These are phyloP conservation scores for Podaxis rugospora DNA, from an alignment of 768 basidiomycete genomes.

Conservation along the genomic window DNA sequence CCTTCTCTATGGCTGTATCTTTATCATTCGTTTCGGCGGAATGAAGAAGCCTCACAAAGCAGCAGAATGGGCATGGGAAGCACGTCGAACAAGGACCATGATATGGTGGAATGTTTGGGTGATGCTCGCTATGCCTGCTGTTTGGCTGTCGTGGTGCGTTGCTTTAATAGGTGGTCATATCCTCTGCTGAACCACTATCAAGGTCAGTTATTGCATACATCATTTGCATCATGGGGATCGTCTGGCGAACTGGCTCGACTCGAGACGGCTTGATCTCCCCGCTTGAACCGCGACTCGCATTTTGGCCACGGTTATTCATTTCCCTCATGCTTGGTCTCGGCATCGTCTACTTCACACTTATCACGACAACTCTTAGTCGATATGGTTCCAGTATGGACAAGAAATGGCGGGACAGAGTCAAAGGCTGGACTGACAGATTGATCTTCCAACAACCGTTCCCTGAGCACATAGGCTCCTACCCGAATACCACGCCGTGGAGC, in stretches of 20 bases:
- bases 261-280: conserved; percentile 21
- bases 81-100: conserved; percentile 27
- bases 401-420: conserved; percentile 24
- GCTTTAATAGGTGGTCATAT: neutral
- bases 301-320: conserved; percentile 38
- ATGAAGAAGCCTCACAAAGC: conserved; percentile 66
- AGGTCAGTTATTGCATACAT: conserved; percentile 60
- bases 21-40: conserved; percentile 57
- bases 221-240: conserved; percentile 51
- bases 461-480: neutral
- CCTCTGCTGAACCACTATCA: neutral
- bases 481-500: neutral
- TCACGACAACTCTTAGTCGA: conserved; percentile 46
- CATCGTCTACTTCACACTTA: conserved; percentile 45
- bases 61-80: conserved; percentile 61
- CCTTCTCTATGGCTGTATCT: conserved; percentile 59
- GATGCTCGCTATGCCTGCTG: conserved; percentile 55
- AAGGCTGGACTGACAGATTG: conserved; percentile 18
- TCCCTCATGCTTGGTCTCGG: conserved; percentile 47
- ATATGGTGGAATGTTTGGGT: conserved; percentile 67
- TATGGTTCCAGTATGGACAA: conserved; percentile 43
- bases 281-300: conserved; percentile 24
- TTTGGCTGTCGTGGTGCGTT: conserved; percentile 59
- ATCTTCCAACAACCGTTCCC: conserved; percentile 8
- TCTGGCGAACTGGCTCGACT: conserved; percentile 50